Base-by-base conservation (phyloP, 1,284 basidiomycete genomes). In the Apiotrichum montevideense region DNA sequence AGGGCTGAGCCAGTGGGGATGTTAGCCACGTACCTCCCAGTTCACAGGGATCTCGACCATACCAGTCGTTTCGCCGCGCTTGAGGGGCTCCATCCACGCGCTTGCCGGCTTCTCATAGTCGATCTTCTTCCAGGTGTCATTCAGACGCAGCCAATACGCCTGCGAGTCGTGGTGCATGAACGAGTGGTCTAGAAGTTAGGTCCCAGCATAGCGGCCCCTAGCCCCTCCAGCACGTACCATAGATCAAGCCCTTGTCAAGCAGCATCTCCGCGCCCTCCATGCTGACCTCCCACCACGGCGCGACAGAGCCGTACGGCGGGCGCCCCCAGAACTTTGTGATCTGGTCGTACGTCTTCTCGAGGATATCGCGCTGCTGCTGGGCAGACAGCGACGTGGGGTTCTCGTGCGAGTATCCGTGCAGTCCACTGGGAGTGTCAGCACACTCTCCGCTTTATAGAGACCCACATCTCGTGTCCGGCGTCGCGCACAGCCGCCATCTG, bases 211-310 rank as follows among this genome's bases (percentile, higher is more conserved):
- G 43, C n/a, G n/a, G n/a, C n/a, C n/a, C n/a, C n/a, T 33, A 90
- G 84, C 0, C 87, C 87, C n/a, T 34, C 11, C 6, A 10, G 15
- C 3, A 52, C 68, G 53, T 54, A 85, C 85, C 87, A 66, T 88
- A 88, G 74, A 85, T 80, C 45, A 90, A 84, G 0, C 87, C 87
- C 66, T 86, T 86, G 29, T 86, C 83, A 14, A 88, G 79, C 15
- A 89, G 75, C 34, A 89, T 77, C n/a, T 83, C 75, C 0, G 82
- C 84, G 1, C 84, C 84, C 70, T 87, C 86, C 57, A 81, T 82
- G 74, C 82, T 85, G 1, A 82, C 84, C 70, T 90, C 87, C 86
- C 87, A 90, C 86, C 86, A 89, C 0, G 87, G 85, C 8, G 86
- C 86, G 39, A 88, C 85, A 55, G 79, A 79, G 13, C 84, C 83